Evolutionary conservation across 2,329 filamentous ascomycete species (phyloP).

Genomic region (Fusarium marasasianum): DNA sequence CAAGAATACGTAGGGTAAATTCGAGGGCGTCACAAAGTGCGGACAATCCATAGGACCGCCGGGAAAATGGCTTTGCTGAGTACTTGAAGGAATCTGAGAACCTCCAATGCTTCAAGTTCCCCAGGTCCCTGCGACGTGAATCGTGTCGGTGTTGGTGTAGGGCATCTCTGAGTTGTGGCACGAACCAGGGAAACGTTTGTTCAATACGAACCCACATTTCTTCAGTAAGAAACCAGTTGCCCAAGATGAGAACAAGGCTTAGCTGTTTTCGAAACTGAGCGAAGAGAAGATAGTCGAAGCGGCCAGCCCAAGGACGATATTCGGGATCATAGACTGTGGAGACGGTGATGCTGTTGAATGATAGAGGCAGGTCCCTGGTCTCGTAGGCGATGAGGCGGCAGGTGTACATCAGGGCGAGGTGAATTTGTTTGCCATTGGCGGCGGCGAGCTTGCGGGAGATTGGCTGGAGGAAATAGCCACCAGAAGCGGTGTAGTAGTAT

Average conservation of each 20-base stretch:
- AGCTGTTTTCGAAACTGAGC: fast-evolving
- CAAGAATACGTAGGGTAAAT: not conserved
- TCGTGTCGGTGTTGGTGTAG: fast-evolving
- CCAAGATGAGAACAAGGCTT: fast-evolving
- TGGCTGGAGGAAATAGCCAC: not conserved
- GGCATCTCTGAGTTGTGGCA: not conserved
- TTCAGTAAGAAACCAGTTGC: not conserved
- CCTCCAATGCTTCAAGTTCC: not conserved
- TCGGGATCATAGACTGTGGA: not conserved
- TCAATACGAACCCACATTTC: not conserved
- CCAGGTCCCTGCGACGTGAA: too few species aligned
- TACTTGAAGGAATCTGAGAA: fast-evolving
- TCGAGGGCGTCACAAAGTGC: not conserved
- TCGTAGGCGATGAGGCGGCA: not conserved
- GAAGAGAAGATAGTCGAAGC: not conserved
- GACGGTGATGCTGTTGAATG: not conserved
- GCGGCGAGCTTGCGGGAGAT: not conserved
- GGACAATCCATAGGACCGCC: fast-evolving
- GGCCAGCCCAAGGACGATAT: not conserved
- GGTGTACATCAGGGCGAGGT: not conserved
- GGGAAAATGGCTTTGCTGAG: fast-evolving
- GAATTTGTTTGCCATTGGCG: not conserved
- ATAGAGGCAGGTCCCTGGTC: not conserved
- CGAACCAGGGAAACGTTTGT: not conserved
- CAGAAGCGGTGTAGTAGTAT: not conserved